Evolutionary conservation across 208 protist species (phyloP).

Genomic region (Leishmania gerbilli): DNA sequence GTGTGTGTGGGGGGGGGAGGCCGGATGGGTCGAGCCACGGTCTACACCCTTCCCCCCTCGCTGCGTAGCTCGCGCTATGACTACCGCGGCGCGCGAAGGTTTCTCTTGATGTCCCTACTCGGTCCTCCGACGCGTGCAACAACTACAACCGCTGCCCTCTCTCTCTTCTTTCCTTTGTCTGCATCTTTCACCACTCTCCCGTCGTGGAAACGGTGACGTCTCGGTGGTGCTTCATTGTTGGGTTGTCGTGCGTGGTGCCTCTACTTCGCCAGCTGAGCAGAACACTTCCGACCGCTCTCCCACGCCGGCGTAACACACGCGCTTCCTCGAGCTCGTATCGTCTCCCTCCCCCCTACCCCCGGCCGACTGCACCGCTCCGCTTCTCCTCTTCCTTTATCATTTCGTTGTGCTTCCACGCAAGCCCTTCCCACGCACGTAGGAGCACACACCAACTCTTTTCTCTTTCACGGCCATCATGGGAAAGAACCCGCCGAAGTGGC

Average conservation of each 20-base stretch:
- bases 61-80: neutral
- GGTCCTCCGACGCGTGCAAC: neutral
- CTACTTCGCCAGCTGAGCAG: neutral
- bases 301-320: neutral
- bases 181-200: neutral
- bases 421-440: neutral
- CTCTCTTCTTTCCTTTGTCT: neutral
- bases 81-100: neutral
- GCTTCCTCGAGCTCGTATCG: neutral
- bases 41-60: neutral
- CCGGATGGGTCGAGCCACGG: neutral
- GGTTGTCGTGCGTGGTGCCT: slow-evolving; percentile 10
- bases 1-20: no score
- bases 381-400: neutral
- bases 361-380: neutral
- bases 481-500: slow-evolving; percentile 89
- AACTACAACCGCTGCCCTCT: no score
- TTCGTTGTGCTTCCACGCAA: neutral
- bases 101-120: neutral
- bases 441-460: neutral
- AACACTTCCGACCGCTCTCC: neutral
- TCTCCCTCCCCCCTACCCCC: neutral
- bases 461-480: slow-evolving; percentile 47
- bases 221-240: neutral
- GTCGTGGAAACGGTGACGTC: slow-evolving; percentile 1